Percentiles rank a stretch among this genome's conserved stretches.
Conservation (phyloP, 305 asterid genomes). For the Ruellia speciosa region DNA sequence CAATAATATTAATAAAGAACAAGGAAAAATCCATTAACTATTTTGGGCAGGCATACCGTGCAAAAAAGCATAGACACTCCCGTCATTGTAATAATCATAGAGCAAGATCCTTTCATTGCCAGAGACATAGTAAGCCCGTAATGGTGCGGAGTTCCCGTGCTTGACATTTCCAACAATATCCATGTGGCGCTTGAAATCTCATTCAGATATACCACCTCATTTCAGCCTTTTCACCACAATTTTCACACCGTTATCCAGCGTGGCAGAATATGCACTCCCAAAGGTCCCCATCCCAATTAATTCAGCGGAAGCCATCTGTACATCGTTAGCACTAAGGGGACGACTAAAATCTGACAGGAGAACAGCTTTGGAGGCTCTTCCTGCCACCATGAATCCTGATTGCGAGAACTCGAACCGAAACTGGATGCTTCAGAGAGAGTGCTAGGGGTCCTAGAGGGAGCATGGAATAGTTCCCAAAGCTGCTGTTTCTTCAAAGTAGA, state of each 20-base stretch:
- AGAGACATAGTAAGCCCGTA: constrained; percentile 28
- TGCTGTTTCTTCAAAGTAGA: constrained; percentile 17
- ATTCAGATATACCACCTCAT: constrained; percentile 5
- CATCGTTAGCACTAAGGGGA: constrained; percentile 11
- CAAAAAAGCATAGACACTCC: constrained; percentile 22
- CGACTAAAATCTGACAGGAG: constrained; percentile 21
- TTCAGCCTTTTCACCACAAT: constrained; percentile 26
- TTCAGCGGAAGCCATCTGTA: neutral
- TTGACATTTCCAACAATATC: constrained; percentile 20
- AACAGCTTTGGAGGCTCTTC: constrained; percentile 14
- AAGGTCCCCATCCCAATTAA: constrained; percentile 27
- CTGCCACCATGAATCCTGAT: neutral
- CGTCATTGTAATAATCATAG: constrained; percentile 21
- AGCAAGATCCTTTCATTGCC: constrained; percentile 22
- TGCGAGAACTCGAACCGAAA: constrained; percentile 4
- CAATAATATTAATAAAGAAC: neutral
- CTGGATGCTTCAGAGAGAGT: constrained; percentile 18
- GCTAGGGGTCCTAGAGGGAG: constrained; percentile 18
- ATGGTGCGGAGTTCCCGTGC: constrained; percentile 28
- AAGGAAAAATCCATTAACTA: neutral
- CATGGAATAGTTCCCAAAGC: constrained; percentile 22
- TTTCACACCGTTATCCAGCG: constrained; percentile 11
- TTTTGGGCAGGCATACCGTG: constrained; percentile 19
- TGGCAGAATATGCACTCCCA: constrained; percentile 18
- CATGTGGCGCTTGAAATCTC: constrained; percentile 20